Base-by-base conservation (phyloP, 2,329 filamentous ascomycete species). In the Pseudopyrenochaeta lycopersici region DNA sequence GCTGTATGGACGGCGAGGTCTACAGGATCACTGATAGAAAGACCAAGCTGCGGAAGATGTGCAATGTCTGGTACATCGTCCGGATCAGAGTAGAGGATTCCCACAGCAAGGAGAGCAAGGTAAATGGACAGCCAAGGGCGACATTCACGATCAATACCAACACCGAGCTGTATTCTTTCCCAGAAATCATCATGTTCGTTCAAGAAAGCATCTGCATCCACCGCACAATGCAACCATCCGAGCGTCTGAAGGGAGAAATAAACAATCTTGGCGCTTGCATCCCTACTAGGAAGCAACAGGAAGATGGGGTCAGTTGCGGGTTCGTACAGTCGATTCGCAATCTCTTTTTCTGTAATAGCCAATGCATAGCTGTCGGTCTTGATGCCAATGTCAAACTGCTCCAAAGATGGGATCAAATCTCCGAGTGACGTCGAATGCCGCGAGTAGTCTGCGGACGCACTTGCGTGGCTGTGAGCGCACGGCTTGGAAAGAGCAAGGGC, bases 341-440 rank as follows among this genome's bases (percentile, higher is more conserved):
- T 50, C 4, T 51, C 55, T 32, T 48, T 55, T 30, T 54, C 55
- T 14, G 35, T 40, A 15, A 30, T 36, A 14, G 39, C 27, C 6
- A 29, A 42, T 4, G 46, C 21, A 29, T 39, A 27, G 11, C 30
- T 35, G 14, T 32, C 41, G 7, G 38, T 41, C 30, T 44, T 53
- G 21, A 58, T 49, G 6, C 55, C 39, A 20, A 58, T 36, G n/a
- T 58, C 55, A 31, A 58, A 58, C 23, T 58, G 55, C 36, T 58
- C 55, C 31, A 58, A 55, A 2, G 55, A 51, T 7, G 55, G 55
- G 20, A 58, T 47, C 7, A 58, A 23, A 32, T 58, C 47, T n/a
- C 55, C 47, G n/a, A 58, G 52, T 14, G 47, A 42, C 7, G 46
- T 43, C 29, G 51, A 49, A n/a, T 44, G 39, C 12, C 43, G 46